A percentile compares a stretch with the other conserved stretches of the same genome.
These are phyloP conservation scores for Exserohilum rostratum DNA, from an alignment of 2,329 filamentous ascomycete genomes.

Conservation along the genomic window DNA sequence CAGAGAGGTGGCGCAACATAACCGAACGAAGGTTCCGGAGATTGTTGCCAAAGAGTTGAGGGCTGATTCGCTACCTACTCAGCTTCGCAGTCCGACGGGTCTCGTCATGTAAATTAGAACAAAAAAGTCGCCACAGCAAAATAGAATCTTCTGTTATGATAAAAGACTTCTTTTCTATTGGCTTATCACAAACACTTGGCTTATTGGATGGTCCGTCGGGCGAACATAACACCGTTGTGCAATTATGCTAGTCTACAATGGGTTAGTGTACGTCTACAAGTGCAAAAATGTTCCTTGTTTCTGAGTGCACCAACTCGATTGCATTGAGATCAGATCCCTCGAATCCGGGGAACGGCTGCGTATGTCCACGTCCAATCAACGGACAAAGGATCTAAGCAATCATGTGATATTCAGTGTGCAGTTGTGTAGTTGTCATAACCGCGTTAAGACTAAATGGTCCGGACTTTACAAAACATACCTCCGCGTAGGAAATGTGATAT, in stretches of 20 bases:
- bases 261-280: neutral
- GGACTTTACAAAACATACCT: constrained; percentile 4
- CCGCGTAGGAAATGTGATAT: neutral
- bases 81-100: neutral
- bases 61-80: constrained; percentile 10
- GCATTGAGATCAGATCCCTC: no score
- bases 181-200: neutral
- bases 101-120: neutral
- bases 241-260: neutral
- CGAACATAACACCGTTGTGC: neutral
- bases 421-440: neutral
- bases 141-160: neutral
- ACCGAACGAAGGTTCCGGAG: constrained; percentile 7
- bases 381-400: no score
- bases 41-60: constrained; percentile 1
- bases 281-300: neutral
- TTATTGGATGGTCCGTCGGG: neutral
- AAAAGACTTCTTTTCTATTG: no score
- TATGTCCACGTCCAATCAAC: no score
- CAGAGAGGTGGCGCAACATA: constrained; percentile 5
- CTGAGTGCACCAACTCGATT: neutral
- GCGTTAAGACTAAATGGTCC: neutral
- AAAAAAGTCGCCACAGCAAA: no score
- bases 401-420: no score
- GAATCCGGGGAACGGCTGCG: no score